Evolutionary conservation across 2,329 filamentous ascomycete species (phyloP).

Genomic region (Fusarium abutilonis): DNA sequence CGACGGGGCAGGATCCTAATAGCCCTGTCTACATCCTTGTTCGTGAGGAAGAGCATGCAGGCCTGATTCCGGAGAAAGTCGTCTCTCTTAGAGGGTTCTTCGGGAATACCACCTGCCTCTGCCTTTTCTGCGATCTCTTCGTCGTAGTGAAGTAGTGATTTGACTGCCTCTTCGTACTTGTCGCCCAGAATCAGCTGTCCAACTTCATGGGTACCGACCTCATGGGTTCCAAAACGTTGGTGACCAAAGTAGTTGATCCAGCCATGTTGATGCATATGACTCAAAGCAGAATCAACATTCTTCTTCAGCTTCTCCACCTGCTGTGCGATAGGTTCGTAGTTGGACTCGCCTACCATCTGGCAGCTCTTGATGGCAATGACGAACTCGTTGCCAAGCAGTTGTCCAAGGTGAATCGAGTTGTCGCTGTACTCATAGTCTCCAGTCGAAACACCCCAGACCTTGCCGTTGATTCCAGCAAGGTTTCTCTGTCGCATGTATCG

Average conservation of each 20-base stretch:
- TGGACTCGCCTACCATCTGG: slow-evolving; percentile 61
- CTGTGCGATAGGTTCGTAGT: slow-evolving; percentile 40
- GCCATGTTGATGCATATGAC: slow-evolving; percentile 75
- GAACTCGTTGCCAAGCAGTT: slow-evolving; percentile 91
- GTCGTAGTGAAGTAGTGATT: slow-evolving; percentile 79
- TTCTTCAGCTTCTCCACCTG: slow-evolving; percentile 47
- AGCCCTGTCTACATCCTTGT: slow-evolving; percentile 67
- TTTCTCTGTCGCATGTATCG: slow-evolving; percentile 62
- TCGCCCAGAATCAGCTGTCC: slow-evolving; percentile 85
- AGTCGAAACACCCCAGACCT: slow-evolving; percentile 70
- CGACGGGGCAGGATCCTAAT: slow-evolving; percentile 77
- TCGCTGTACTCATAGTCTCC: slow-evolving; percentile 85
- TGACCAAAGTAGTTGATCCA: slow-evolving; percentile 99
- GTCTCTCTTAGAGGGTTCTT: slow-evolving; percentile 71
- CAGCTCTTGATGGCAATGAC: slow-evolving; percentile 91
- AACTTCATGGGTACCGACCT: slow-evolving; percentile 84
- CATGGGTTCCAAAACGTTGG: slow-evolving; percentile 93
- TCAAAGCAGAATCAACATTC: slow-evolving; percentile 67
- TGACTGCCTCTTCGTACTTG: slow-evolving; percentile 82
- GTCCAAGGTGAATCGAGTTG: slow-evolving; percentile 79
- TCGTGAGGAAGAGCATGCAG: slow-evolving; percentile 76
- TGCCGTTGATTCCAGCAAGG: slow-evolving; percentile 71
- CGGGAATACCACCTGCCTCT: slow-evolving; percentile 50
- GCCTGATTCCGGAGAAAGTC: slow-evolving; percentile 82
- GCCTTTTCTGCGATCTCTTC: slow-evolving; percentile 64